These are phyloP conservation scores for Zizania palustris DNA, from an alignment of 202 grass and related monocot species.

Conservation along the genomic window DNA sequence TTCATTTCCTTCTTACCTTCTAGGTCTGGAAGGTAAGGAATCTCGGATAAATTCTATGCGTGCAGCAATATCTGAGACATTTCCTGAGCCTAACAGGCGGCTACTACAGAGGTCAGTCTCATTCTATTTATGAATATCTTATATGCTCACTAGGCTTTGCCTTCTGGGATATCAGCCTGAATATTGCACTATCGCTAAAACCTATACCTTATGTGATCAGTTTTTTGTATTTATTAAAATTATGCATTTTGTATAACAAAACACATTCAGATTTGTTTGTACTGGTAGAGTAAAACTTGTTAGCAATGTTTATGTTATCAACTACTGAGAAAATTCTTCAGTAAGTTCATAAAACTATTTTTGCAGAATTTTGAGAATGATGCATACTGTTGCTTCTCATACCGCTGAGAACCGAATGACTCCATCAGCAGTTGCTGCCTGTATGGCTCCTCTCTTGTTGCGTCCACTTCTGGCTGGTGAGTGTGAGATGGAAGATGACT, in stretches of 20 bases:
- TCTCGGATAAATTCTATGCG: conserved; percentile 90
- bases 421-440: conserved; percentile 92
- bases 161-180: conserved; percentile 20
- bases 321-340: conserved; percentile 16
- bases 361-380: conserved; percentile 95
- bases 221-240: conserved; percentile 13
- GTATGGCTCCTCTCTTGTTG: conserved; percentile 97
- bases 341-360: conserved; percentile 34
- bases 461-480: conserved; percentile 97
- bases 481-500: conserved; percentile 97
- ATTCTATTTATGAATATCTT: conserved; percentile 25
- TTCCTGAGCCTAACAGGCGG: conserved; percentile 90
- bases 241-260: conserved; percentile 27
- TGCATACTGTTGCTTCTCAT: conserved; percentile 83
- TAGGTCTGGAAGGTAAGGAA: conserved; percentile 85
- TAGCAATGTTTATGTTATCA: conserved; percentile 13
- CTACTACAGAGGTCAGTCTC: conserved; percentile 84
- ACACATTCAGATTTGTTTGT: conserved; percentile 8
- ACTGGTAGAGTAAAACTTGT: conserved; percentile 10
- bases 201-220: background rate
- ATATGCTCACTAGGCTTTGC: conserved; percentile 29
- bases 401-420: conserved; percentile 91
- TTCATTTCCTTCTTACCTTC: conserved; percentile 42
- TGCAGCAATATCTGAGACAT: conserved; percentile 83
- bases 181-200: conserved; percentile 18